A percentile compares a stretch with the other conserved stretches of the same genome.
phyloP scores from a whole-genome alignment of 2,329 filamentous ascomycete genomes.

The Dactylellina haptotyla region DNA sequence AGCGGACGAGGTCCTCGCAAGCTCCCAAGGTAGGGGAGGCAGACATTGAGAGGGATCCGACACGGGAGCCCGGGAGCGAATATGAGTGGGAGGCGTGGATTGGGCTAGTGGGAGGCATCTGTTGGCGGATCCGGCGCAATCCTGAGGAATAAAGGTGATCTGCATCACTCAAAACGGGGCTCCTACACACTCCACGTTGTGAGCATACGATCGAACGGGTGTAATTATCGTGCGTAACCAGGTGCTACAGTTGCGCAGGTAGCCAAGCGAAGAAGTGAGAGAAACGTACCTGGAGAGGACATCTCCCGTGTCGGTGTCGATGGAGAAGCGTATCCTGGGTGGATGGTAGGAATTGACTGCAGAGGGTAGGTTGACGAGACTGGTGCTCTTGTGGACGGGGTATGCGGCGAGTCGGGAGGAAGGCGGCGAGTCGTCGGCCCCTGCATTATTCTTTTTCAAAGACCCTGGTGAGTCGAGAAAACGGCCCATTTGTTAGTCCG shows the following conservation, averaged over 20 bases:
- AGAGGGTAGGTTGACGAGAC: constrained; percentile 53
- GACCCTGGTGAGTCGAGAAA: constrained; percentile 31
- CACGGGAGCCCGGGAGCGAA: constrained; percentile 72
- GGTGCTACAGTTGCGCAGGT: constrained; percentile 35
- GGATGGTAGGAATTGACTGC: constrained; percentile 64
- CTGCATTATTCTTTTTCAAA: constrained; percentile 42
- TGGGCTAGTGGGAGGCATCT: constrained; percentile 66
- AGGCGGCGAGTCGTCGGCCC: constrained; percentile 21
- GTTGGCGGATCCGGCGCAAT: constrained; percentile 91
- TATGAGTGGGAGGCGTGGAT: constrained; percentile 67
- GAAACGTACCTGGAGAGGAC: constrained; percentile 75
- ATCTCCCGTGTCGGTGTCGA: constrained; percentile 77
- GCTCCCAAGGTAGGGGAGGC: constrained; percentile 76
- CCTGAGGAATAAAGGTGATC: constrained; percentile 86
- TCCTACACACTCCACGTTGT: constrained; percentile 67
- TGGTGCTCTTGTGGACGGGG: constrained; percentile 47
- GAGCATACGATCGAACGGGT: no score
- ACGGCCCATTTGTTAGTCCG: constrained; percentile 29
- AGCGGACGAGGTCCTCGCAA: constrained; percentile 87
- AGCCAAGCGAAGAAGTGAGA: constrained; percentile 49
- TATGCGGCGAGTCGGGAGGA: constrained; percentile 21
- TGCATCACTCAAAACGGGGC: constrained; percentile 83
- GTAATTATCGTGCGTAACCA: no score
- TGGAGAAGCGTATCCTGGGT: constrained; percentile 76
- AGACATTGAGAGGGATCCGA: constrained; percentile 71